Conservation (phyloP, 768 basidiomycete genomes). For the Lentinula aciculospora region DNA sequence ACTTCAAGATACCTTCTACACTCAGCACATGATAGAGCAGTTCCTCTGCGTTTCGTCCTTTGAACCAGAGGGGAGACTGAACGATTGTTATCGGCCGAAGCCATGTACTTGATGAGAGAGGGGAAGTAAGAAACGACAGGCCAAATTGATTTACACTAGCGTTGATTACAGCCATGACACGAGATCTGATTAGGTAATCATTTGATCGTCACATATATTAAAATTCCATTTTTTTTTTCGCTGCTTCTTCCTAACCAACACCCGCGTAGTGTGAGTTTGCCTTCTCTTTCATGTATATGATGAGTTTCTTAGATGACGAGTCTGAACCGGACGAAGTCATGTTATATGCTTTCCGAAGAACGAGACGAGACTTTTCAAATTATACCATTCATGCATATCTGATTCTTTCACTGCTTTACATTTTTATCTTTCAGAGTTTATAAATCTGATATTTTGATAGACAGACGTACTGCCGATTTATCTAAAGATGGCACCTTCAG, state of each 20-base stretch:
- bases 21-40: slow-evolving; percentile 61
- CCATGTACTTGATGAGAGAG: slow-evolving; percentile 15
- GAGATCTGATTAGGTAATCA: background rate
- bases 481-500: slow-evolving; percentile 32
- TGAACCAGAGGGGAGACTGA: slow-evolving; percentile 24
- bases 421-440: background rate
- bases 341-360: slow-evolving; percentile 50
- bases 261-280: slow-evolving; percentile 8
- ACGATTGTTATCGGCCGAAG: slow-evolving; percentile 14
- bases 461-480: too few species aligned
- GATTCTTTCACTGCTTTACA: slow-evolving; percentile 33
- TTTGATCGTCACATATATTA: background rate
- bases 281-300: slow-evolving; percentile 22
- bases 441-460: slow-evolving; percentile 15
- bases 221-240: background rate
- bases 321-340: slow-evolving; percentile 56
- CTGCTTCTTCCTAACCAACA: slow-evolving; percentile 19
- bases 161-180: slow-evolving; percentile 7
- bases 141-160: slow-evolving; percentile 17
- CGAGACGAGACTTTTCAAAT: slow-evolving; percentile 57
- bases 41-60: slow-evolving; percentile 47
- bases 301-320: slow-evolving; percentile 70
- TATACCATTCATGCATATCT: slow-evolving; percentile 95
- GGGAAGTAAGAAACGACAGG: slow-evolving; percentile 20
- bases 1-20: slow-evolving; percentile 48